phyloP scores from a whole-genome alignment of 2,329 filamentous ascomycete genomes.

The Nigrospora osmanthi region DNA sequence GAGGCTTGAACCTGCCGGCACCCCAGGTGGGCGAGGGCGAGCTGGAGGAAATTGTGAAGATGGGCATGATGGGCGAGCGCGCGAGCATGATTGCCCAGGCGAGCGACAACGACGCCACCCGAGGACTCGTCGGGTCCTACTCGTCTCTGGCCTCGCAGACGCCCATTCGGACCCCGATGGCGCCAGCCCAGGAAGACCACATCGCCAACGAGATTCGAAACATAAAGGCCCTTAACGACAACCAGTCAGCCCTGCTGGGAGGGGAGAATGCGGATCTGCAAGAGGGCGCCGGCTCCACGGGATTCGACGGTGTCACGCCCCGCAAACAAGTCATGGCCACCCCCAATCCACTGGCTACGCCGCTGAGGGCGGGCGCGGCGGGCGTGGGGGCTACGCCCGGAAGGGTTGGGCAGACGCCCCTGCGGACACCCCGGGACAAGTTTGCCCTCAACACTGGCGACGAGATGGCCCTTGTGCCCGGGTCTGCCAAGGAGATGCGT shows the following conservation, averaged over 20 bases:
- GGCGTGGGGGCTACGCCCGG: constrained; percentile 62
- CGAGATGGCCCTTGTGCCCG: constrained; percentile 58
- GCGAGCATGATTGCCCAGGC: constrained; percentile 68
- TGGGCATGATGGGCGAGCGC: constrained; percentile 88
- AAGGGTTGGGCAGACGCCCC: constrained; percentile 69
- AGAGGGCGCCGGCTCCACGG: constrained; percentile 74
- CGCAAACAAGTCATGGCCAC: constrained; percentile 78
- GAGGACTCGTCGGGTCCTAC: constrained; percentile 83
- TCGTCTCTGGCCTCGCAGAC: constrained; percentile 70
- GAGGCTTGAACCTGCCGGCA: constrained; percentile 71
- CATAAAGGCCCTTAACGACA: constrained; percentile 84
- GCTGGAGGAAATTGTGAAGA: constrained; percentile 96
- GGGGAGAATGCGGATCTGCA: constrained; percentile 89
- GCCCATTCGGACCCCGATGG: constrained; percentile 86
- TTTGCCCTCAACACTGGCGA: constrained; percentile 74
- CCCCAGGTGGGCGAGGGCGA: constrained; percentile 91
- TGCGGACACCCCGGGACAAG: constrained; percentile 82
- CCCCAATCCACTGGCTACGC: constrained; percentile 91
- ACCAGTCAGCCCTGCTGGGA: constrained; percentile 85
- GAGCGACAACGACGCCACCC: constrained; percentile 77
- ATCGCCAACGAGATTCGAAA: constrained; percentile 96
- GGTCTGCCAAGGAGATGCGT: constrained; percentile 70
- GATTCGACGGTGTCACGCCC: constrained; percentile 78
- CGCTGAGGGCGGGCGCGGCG: constrained; percentile 57
- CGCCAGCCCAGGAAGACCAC: constrained; percentile 86